Evolutionary conservation across 2,329 filamentous ascomycete species (phyloP).

Genomic region (Pseudogymnoascus sp.): DNA sequence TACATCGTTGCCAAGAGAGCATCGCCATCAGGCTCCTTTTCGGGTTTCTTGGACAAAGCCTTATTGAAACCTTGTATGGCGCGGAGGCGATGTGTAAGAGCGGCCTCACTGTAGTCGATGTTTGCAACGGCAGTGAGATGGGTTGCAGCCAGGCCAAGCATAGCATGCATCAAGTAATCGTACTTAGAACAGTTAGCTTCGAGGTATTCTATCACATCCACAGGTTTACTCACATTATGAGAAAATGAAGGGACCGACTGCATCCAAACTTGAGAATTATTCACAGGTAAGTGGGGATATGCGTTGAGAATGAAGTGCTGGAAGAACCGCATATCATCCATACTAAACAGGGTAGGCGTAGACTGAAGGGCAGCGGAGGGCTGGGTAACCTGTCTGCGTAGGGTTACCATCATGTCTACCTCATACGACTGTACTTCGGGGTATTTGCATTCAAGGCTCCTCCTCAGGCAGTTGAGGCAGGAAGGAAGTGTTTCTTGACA

Average conservation of each 20-base stretch:
- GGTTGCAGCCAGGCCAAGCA: conserved; percentile 59
- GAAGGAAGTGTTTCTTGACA: conserved; percentile 58
- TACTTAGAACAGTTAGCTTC: conserved; percentile 33
- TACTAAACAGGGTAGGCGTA: conserved; percentile 48
- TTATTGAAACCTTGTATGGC: conserved; percentile 55
- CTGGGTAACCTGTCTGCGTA: conserved; percentile 10
- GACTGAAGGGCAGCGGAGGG: conserved; percentile 23
- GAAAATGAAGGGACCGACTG: conserved; percentile 59
- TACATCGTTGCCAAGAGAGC: conserved; percentile 52
- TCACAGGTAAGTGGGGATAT: conserved; percentile 56
- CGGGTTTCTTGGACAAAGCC: conserved; percentile 35
- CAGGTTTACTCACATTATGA: conserved; percentile 44
- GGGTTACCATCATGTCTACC: conserved; percentile 26
- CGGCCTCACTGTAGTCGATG: conserved; percentile 29
- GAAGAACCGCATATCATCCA: conserved; percentile 61
- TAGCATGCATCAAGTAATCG: conserved; percentile 62
- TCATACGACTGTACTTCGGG: conserved; percentile 47
- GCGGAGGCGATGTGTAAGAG: conserved; percentile 56
- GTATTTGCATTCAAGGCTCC: conserved; percentile 55
- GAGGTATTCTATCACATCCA: neutral
- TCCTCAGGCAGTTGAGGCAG: conserved; percentile 56
- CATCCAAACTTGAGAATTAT: conserved; percentile 58
- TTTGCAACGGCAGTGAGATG: conserved; percentile 47
- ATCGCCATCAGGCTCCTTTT: conserved; percentile 45
- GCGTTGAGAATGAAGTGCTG: conserved; percentile 56